These are phyloP conservation scores for Imleria badia DNA, from an alignment of 768 basidiomycete genomes.

Conservation along the genomic window DNA sequence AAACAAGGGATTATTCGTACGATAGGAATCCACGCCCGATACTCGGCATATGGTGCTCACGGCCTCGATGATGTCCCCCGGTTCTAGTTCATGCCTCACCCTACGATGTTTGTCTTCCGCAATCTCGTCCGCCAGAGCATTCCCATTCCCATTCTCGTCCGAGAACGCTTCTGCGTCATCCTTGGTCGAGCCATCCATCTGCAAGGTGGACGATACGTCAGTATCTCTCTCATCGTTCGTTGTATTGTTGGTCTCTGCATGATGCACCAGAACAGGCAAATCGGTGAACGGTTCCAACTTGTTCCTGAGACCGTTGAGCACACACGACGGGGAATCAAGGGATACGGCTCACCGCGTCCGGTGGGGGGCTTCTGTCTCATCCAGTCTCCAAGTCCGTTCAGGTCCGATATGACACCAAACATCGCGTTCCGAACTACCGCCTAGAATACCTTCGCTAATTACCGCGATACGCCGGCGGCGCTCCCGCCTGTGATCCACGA, in stretches of 20 bases:
- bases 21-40: constrained; percentile 88
- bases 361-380: constrained; percentile 91
- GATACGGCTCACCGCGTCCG: constrained; percentile 63
- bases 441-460: constrained; percentile 58
- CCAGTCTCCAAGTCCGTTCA: constrained; percentile 67
- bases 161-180: constrained; percentile 11
- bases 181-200: constrained; percentile 13
- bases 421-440: constrained; percentile 74
- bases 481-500: constrained; percentile 56
- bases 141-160: constrained; percentile 31
- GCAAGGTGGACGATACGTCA: constrained; percentile 46
- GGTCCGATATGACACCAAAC: constrained; percentile 67
- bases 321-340: background rate
- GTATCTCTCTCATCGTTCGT: constrained; percentile 38
- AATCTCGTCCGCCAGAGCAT: constrained; percentile 71
- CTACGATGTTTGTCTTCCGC: constrained; percentile 87
- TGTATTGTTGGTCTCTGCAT: constrained; percentile 33
- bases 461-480: constrained; percentile 65
- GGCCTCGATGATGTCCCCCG: constrained; percentile 87
- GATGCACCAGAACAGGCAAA: constrained; percentile 35
- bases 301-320: constrained; percentile 47
- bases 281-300: constrained; percentile 69
- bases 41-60: constrained; percentile 85
- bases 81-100: constrained; percentile 82
- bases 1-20: constrained; percentile 44